A percentile compares a stretch with the other conserved stretches of the same genome.
These are phyloP conservation scores for Saturnispora saitoi DNA, from an alignment of 805 yeast genomes.

Conservation along the genomic window DNA sequence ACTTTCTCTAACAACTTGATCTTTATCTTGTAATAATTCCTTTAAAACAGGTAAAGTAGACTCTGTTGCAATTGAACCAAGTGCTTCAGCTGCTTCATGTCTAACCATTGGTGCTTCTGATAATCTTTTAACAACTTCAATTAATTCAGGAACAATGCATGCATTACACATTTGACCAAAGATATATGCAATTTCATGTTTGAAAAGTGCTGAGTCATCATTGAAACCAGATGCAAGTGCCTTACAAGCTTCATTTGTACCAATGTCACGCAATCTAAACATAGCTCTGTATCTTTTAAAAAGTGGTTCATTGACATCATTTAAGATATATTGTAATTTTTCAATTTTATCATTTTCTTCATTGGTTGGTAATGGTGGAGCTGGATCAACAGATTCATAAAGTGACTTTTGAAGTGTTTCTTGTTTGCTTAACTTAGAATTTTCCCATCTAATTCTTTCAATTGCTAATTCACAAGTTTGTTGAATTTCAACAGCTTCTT, in stretches of 20 bases:
- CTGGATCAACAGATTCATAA: slow-evolving; percentile 90
- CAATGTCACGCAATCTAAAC: slow-evolving; percentile 95
- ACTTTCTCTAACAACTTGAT: slow-evolving; percentile 88
- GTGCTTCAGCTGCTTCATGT: slow-evolving; percentile 98
- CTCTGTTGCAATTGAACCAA: slow-evolving; percentile 94
- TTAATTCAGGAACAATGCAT: slow-evolving; percentile 77
- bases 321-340: slow-evolving; percentile 58
- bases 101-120: slow-evolving; percentile 96
- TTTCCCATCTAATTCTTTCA: slow-evolving; percentile 90
- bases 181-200: slow-evolving; percentile 97
- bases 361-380: slow-evolving; percentile 82
- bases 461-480: slow-evolving; percentile 98
- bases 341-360: slow-evolving; percentile 46
- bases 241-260: slow-evolving; percentile 83
- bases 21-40: slow-evolving; percentile 70
- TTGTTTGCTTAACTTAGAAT: slow-evolving; percentile 51
- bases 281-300: slow-evolving; percentile 96
- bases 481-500: slow-evolving; percentile 64
- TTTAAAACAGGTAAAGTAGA: slow-evolving; percentile 87
- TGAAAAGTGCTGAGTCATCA: slow-evolving; percentile 88
- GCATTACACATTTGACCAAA: slow-evolving; percentile 97
- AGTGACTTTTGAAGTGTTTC: slow-evolving; percentile 71
- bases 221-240: slow-evolving; percentile 87
- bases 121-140: slow-evolving; percentile 69
- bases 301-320: slow-evolving; percentile 67